phyloP scores from a whole-genome alignment of 2,329 filamentous ascomycete species.

The Verticillium tricorpus region DNA sequence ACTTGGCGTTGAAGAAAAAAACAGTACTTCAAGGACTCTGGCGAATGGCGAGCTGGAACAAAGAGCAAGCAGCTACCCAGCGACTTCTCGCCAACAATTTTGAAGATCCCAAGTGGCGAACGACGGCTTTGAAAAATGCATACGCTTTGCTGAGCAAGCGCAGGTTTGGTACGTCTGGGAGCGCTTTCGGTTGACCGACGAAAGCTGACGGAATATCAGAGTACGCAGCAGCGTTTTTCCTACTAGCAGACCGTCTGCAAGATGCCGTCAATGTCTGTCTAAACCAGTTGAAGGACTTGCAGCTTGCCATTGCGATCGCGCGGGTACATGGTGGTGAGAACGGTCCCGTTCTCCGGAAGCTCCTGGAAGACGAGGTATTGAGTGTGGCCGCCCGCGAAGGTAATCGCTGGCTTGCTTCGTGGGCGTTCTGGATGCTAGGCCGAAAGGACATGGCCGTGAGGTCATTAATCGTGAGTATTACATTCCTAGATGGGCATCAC shows the following conservation, averaged over 20 bases:
- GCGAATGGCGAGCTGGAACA: constrained; percentile 89
- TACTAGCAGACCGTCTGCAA: constrained; percentile 78
- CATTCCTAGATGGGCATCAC: background rate
- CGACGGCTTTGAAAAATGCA: constrained; percentile 88
- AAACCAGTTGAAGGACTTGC: constrained; percentile 81
- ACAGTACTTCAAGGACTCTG: constrained; percentile 84
- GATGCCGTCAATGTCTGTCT: constrained; percentile 85
- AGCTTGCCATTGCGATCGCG: constrained; percentile 83
- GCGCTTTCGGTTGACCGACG: too few species aligned
- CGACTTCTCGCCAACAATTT: constrained; percentile 89
- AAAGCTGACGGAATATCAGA: constrained; percentile 40
- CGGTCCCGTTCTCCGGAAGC: constrained; percentile 64
- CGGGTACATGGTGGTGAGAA: constrained; percentile 85
- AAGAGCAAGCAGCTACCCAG: constrained; percentile 77
- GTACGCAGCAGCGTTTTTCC: constrained; percentile 94
- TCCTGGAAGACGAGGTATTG: constrained; percentile 78
- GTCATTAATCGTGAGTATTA: constrained; percentile 64
- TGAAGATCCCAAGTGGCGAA: constrained; percentile 78
- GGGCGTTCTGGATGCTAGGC: constrained; percentile 90
- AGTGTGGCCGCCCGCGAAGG: constrained; percentile 73
- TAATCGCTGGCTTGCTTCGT: constrained; percentile 90
- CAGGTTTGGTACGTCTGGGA: constrained; percentile 61
- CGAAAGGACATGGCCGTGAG: constrained; percentile 80
- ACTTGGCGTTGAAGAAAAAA: constrained; percentile 88
- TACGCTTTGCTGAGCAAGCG: constrained; percentile 91